Conservation (phyloP, 2,329 filamentous ascomycete species). For the Cladosporium sp. region DNA sequence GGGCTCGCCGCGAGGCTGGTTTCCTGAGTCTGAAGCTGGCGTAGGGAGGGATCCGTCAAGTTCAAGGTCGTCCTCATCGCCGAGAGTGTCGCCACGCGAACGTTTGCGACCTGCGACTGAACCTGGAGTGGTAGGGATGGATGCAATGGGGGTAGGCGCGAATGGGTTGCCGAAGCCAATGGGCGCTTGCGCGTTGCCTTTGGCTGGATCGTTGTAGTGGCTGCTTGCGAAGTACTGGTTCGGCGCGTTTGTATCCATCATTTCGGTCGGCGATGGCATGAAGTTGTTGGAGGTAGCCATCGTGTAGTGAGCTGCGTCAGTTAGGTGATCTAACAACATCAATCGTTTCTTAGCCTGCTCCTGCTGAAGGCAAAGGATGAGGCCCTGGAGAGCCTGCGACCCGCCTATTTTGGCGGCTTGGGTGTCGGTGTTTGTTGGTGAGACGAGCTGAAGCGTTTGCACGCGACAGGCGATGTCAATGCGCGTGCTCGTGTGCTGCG, state of each 20-base stretch:
- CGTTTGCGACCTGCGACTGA: constrained; percentile 62
- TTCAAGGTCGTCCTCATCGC: constrained; percentile 52
- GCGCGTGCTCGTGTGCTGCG: neutral
- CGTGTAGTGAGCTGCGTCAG: constrained; percentile 23
- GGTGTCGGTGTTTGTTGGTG: neutral
- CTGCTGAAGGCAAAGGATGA: constrained; percentile 19
- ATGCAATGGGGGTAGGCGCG: constrained; percentile 16
- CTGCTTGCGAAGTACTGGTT: constrained; percentile 27
- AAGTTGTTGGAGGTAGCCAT: constrained; percentile 24
- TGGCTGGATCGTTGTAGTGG: constrained; percentile 21
- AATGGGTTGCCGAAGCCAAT: constrained; percentile 19
- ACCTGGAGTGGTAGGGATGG: constrained; percentile 21
- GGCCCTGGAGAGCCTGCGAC: constrained; percentile 22
- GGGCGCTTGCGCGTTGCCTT: constrained; percentile 18
- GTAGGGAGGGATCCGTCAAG: constrained; percentile 43
- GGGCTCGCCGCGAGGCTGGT: constrained; percentile 58
- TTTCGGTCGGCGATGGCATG: constrained; percentile 12
- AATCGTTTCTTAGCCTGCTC: constrained; percentile 24
- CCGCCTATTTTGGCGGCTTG: constrained; percentile 21
- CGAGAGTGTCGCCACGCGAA: constrained; percentile 62
- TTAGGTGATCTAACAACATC: constrained; percentile 28
- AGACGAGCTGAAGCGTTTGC: neutral
- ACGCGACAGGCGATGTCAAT: neutral
- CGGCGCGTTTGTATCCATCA: constrained; percentile 20
- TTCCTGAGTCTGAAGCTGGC: constrained; percentile 37